Conservation (phyloP, 108 stramenopile genomes). For the Poteriospumella lacustris region DNA sequence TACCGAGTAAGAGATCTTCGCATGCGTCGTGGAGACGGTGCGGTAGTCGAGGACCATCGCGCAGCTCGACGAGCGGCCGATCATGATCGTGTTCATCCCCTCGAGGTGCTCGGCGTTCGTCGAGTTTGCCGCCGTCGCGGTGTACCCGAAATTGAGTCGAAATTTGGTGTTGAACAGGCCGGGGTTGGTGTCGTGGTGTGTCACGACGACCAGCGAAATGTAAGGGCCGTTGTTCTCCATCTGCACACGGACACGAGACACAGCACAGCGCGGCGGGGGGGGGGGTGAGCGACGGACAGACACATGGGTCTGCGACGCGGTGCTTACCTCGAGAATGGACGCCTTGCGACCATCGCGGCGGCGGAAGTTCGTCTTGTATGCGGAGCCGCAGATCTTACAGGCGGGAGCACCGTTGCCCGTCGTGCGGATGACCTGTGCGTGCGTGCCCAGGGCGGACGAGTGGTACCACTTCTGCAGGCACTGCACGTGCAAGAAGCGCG, state of each 20-base stretch:
- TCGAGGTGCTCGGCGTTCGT: slow-evolving; percentile 72
- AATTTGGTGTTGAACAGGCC: slow-evolving; percentile 90
- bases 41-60: slow-evolving; percentile 94
- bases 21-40: slow-evolving; percentile 79
- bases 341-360: slow-evolving; percentile 67
- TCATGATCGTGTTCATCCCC: slow-evolving; percentile 34
- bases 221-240: slow-evolving; percentile 58
- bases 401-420: slow-evolving; percentile 77
- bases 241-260: too few relatives aligned
- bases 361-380: slow-evolving; percentile 91
- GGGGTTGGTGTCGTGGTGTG: slow-evolving; percentile 82
- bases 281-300: too few relatives aligned
- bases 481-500: slow-evolving; percentile 50
- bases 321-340: slow-evolving; percentile 6
- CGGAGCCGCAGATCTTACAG: slow-evolving; percentile 87
- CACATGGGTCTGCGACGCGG: too few relatives aligned
- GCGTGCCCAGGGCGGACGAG: not conserved
- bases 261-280: too few relatives aligned
- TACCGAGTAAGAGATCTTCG: slow-evolving; percentile 51
- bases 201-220: slow-evolving; percentile 85
- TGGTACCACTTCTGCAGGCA: slow-evolving; percentile 55
- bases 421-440: slow-evolving; percentile 61
- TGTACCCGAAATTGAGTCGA: slow-evolving; percentile 83
- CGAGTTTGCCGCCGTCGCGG: slow-evolving; percentile 77
- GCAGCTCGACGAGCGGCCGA: slow-evolving; percentile 84